phyloP scores from a whole-genome alignment of 805 yeast species.

The Yamadazyma olivae region DNA sequence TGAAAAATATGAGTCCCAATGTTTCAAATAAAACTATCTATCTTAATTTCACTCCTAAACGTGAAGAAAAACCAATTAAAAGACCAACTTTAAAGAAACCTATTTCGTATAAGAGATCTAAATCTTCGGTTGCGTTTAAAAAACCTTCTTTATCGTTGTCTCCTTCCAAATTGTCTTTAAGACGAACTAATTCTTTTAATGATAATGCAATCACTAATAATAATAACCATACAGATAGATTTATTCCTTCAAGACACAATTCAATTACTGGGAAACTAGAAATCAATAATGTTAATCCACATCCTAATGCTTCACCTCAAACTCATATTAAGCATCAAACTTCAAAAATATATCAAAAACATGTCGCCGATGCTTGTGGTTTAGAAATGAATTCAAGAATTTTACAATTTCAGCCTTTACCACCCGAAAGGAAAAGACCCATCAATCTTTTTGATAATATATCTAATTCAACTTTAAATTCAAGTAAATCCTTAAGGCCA shows the following conservation, averaged over 20 bases:
- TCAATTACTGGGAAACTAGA: constrained; percentile 37
- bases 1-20: constrained; percentile 37
- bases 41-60: constrained; percentile 14
- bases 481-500: constrained; percentile 34
- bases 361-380: constrained; percentile 95
- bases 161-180: constrained; percentile 24
- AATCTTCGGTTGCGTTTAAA: constrained; percentile 20
- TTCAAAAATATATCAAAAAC: constrained; percentile 60
- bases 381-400: constrained; percentile 78
- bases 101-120: constrained; percentile 21
- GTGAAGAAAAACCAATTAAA: constrained; percentile 7
- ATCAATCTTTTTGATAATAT: constrained; percentile 28
- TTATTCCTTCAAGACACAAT: constrained; percentile 43
- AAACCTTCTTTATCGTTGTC: constrained; percentile 15
- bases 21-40: constrained; percentile 25
- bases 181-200: constrained; percentile 34
- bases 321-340: constrained; percentile 56
- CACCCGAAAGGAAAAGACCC: constrained; percentile 59
- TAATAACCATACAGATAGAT: constrained; percentile 34
- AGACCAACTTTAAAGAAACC: constrained; percentile 17
- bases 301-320: constrained; percentile 49
- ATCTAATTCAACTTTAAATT: constrained; percentile 13
- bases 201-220: constrained; percentile 25
- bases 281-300: constrained; percentile 26
- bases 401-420: constrained; percentile 79